A percentile compares a stretch with the other conserved stretches of the same genome.
phyloP scores from a whole-genome alignment of 2,329 filamentous ascomycete genomes.

The Massarina eburnea region DNA sequence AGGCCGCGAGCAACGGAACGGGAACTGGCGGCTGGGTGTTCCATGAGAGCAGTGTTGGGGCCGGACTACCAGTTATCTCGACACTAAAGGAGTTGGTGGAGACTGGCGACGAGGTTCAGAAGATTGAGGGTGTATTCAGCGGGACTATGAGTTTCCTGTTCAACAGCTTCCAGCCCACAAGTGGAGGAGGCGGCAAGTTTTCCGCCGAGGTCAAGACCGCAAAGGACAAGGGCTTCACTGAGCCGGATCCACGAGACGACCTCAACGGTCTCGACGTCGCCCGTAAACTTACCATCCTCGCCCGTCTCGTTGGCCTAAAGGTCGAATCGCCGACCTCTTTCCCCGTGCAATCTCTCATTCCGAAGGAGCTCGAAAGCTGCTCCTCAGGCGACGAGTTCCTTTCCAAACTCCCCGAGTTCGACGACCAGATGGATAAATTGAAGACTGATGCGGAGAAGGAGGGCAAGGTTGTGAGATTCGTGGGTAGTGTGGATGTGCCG shows the following conservation, averaged over 20 bases:
- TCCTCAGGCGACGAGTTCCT: slow-evolving; percentile 84
- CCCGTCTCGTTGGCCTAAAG: slow-evolving; percentile 77
- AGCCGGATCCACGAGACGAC: slow-evolving; percentile 84
- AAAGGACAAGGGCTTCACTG: slow-evolving; percentile 89
- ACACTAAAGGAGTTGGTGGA: slow-evolving; percentile 92
- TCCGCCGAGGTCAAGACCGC: slow-evolving; percentile 89
- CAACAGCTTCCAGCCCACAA: slow-evolving; percentile 89
- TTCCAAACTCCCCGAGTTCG: slow-evolving; percentile 75
- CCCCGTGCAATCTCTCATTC: slow-evolving; percentile 91
- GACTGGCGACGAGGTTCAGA: slow-evolving; percentile 87
- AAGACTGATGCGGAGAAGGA: slow-evolving; percentile 83
- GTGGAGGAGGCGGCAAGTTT: slow-evolving; percentile 77
- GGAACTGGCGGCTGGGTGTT: slow-evolving; percentile 76
- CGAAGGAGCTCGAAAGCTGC: slow-evolving; percentile 77
- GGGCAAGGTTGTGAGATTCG: slow-evolving; percentile 91
- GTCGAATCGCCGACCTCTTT: slow-evolving; percentile 85
- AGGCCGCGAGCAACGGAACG: slow-evolving; percentile 65
- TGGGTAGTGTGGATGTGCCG: slow-evolving; percentile 88
- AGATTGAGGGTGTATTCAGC: slow-evolving; percentile 95
- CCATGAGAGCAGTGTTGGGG: slow-evolving; percentile 93
- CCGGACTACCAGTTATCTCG: slow-evolving; percentile 88
- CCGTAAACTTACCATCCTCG: slow-evolving; percentile 93
- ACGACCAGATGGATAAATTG: slow-evolving; percentile 83
- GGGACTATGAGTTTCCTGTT: slow-evolving; percentile 98
- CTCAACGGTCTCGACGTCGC: slow-evolving; percentile 88